phyloP scores from a whole-genome alignment of 2,329 filamentous ascomycete species.

The Ilyonectria sp. region DNA sequence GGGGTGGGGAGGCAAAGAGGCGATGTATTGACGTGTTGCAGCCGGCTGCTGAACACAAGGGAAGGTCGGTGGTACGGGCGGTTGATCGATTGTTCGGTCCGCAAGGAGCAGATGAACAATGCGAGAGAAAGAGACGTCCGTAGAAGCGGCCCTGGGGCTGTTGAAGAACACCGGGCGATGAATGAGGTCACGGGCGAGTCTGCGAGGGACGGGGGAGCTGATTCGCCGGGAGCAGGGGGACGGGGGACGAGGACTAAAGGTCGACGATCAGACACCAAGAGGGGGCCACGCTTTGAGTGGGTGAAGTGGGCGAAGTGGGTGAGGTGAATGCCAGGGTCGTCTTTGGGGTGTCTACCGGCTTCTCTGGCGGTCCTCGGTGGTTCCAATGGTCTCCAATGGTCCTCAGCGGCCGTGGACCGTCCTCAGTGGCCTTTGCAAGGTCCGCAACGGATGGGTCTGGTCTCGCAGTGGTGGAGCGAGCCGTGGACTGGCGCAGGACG shows the following conservation, averaged over 20 bases:
- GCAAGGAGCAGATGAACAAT: slow-evolving; percentile 48
- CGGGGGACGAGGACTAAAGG: slow-evolving; percentile 37
- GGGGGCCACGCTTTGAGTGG: slow-evolving; percentile 43
- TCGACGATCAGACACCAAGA: slow-evolving; percentile 48
- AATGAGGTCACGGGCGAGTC: slow-evolving; percentile 50
- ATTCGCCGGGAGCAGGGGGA: slow-evolving; percentile 44
- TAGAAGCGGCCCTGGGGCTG: slow-evolving; percentile 41
- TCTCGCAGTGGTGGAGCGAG: slow-evolving; percentile 36
- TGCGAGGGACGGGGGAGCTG: slow-evolving; percentile 40
- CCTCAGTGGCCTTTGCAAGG: slow-evolving; percentile 35
- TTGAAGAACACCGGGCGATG: slow-evolving; percentile 45
- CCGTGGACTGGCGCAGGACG: slow-evolving; percentile 39
- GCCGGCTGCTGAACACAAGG: slow-evolving; percentile 50
- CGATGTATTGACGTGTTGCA: slow-evolving; percentile 46
- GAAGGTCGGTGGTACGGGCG: slow-evolving; percentile 42
- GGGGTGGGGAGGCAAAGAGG: slow-evolving; percentile 35
- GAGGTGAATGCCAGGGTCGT: slow-evolving; percentile 29
- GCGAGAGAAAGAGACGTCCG: slow-evolving; percentile 39
- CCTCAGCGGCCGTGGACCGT: slow-evolving; percentile 35
- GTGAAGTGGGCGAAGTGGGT: slow-evolving; percentile 36
- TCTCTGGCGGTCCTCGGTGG: slow-evolving; percentile 41
- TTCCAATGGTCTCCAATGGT: slow-evolving; percentile 39
- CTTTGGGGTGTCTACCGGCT: slow-evolving; percentile 38
- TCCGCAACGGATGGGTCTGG: slow-evolving; percentile 31
- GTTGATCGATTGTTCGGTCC: slow-evolving; percentile 48